Conservation (phyloP, 192 early-diverging fungal species). For the Entophlyctis luteolus region DNA sequence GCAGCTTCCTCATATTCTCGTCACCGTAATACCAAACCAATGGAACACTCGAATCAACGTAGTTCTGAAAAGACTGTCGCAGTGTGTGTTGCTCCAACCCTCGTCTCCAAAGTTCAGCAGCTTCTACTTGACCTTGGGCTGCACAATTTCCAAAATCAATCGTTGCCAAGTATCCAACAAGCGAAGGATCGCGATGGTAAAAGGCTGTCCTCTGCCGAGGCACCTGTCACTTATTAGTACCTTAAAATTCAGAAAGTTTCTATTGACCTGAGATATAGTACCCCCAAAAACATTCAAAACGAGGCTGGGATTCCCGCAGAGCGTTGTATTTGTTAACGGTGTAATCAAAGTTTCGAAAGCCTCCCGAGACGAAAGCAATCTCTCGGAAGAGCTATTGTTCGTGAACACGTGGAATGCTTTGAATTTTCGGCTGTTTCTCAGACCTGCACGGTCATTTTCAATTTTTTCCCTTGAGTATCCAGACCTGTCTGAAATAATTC, state of each 20-base stretch:
- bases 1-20: neutral
- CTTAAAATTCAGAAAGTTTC: too few species aligned
- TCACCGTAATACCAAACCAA: neutral
- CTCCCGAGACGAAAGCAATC: neutral
- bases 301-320: neutral
- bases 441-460: too few species aligned
- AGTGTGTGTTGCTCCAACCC: neutral
- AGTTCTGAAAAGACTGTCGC: constrained; percentile 9
- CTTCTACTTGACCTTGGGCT: neutral
- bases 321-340: neutral
- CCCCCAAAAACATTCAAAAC: too few species aligned
- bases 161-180: constrained; percentile 3
- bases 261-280: too few species aligned
- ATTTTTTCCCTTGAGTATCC: too few species aligned
- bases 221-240: constrained; percentile 2
- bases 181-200: neutral
- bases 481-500: too few species aligned
- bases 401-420: too few species aligned
- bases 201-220: neutral
- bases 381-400: neutral
- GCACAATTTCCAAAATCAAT: neutral
- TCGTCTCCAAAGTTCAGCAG: neutral
- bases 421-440: too few species aligned
- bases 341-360: neutral
- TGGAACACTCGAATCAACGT: neutral